Evolutionary conservation across 768 basidiomycete species (phyloP), one percentile per base, ranked within the genome.

Genomic region (Macrolepiota albuminosa): DNA sequence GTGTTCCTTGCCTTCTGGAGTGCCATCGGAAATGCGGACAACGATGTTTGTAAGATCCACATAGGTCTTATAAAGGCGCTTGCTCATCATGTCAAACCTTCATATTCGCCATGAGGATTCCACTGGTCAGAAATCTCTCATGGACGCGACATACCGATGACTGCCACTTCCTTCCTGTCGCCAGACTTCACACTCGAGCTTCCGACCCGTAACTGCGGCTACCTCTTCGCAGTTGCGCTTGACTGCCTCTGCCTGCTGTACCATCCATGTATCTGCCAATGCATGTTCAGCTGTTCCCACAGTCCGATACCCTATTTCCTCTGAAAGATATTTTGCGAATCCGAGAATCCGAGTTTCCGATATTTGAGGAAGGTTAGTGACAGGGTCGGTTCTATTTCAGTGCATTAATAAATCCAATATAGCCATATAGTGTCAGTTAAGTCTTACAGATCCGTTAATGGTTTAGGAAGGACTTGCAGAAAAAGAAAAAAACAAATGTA

Each of bases 21-120:
- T 89, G 4, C 87, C 90, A 65, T 90, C 81, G 33, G 93, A 93
- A 29, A 98, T 78, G 39, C 93, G 92, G 2, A 98, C 78, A 59
- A 98, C 75, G 69, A 97, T 87, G 71, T 98, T 98, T 31, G 86
- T 84, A n/a, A 98, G 81, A 66, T 91, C 82, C 43, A 87, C 85
- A 61, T 96, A 97, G 29, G 86, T 87, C 70, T 95, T 95, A 73
- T 93, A 91, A 10, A 96, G 75, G 24, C 88, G 81, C 59, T 88
- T 81, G 66, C 78, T 79, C 89, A 95, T 91, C 81, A 98, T 96
- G 70, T 96, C 94, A 70, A 98, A 98, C 33, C 93, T 93, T 60
- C 1, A 16, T 21, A 18, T 45, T 21, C 53, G 50, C 21, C 47
- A 51, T 40, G 7, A 21, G 13, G 3, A 29, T 50, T 16, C n/a